A percentile compares a stretch with the other conserved stretches of the same genome.
These are phyloP conservation scores for Naumovozyma baii DNA, from an alignment of 805 yeast species.

Conservation along the genomic window DNA sequence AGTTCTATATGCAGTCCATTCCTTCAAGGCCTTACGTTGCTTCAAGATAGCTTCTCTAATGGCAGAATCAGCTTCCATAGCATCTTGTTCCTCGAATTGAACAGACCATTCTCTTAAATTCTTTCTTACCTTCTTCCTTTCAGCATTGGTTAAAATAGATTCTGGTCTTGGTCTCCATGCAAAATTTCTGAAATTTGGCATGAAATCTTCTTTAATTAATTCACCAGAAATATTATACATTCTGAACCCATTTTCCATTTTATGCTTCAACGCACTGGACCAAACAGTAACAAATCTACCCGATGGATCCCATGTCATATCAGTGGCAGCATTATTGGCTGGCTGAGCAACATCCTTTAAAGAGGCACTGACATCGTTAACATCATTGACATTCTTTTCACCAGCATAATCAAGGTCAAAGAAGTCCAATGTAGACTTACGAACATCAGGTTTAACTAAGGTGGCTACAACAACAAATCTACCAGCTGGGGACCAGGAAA, in stretches of 20 bases:
- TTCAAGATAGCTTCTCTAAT: slow-evolving; percentile 77
- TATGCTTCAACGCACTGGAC: slow-evolving; percentile 79
- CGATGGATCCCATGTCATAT: slow-evolving; percentile 88
- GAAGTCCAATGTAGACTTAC: slow-evolving; percentile 67
- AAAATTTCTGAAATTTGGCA: slow-evolving; percentile 80
- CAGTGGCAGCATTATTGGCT: slow-evolving; percentile 69
- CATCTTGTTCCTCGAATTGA: slow-evolving; percentile 89
- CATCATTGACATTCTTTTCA: slow-evolving; percentile 32
- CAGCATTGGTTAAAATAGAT: slow-evolving; percentile 61
- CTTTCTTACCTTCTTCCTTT: slow-evolving; percentile 83
- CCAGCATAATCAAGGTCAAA: slow-evolving; percentile 82
- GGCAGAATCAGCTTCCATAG: slow-evolving; percentile 91
- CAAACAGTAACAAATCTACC: slow-evolving; percentile 85
- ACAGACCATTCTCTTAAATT: slow-evolving; percentile 81
- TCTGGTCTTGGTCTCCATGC: slow-evolving; percentile 97
- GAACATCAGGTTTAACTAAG: slow-evolving; percentile 36
- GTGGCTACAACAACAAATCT: slow-evolving; percentile 59
- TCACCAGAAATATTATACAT: slow-evolving; percentile 78
- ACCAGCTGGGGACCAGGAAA: slow-evolving; percentile 88
- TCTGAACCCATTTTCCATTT: slow-evolving; percentile 83
- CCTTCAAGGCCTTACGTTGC: slow-evolving; percentile 72
- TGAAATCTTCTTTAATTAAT: slow-evolving; percentile 59
- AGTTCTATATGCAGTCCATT: slow-evolving; percentile 77
- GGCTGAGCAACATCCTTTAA: slow-evolving; percentile 54
- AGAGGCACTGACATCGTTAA: slow-evolving; percentile 43